These are phyloP conservation scores for Sporothrix protearum DNA, from an alignment of 2,329 filamentous ascomycete species.

Conservation along the genomic window DNA sequence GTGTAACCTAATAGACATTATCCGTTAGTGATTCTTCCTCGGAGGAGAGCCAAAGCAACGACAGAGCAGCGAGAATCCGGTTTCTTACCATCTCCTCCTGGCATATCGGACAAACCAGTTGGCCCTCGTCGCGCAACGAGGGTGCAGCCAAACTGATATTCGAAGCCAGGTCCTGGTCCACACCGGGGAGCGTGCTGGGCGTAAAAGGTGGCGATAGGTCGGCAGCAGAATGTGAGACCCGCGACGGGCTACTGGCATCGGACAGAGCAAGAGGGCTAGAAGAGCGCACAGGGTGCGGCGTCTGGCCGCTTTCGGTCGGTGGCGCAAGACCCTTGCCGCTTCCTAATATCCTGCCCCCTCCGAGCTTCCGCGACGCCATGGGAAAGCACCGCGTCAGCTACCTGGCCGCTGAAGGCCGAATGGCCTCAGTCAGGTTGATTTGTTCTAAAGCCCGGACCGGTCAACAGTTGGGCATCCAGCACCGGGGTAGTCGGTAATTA, in stretches of 20 bases:
- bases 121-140: conserved; percentile 55
- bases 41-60: neutral
- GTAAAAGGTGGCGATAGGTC: conserved; percentile 55
- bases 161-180: conserved; percentile 73
- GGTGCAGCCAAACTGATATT: conserved; percentile 66
- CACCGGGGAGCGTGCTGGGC: conserved; percentile 63
- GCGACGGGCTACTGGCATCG: conserved; percentile 67
- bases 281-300: conserved; percentile 44
- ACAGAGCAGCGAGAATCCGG: neutral
- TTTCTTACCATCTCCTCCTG: conserved; percentile 85
- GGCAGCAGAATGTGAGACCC: conserved; percentile 60
- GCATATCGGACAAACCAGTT: conserved; percentile 93
- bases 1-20: conserved; percentile 65
- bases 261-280: conserved; percentile 54
- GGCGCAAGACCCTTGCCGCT: conserved; percentile 79
- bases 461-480: neutral
- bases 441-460: neutral
- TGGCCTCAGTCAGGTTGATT: neutral
- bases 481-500: neutral
- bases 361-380: conserved; percentile 82
- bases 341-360: conserved; percentile 86
- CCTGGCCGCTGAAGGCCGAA: conserved; percentile 11
- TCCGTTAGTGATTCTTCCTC: neutral
- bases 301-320: conserved; percentile 40
- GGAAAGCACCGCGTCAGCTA: neutral